These are phyloP conservation scores for Sparassis latifolia DNA, from an alignment of 1,284 basidiomycete genomes.

Conservation along the genomic window DNA sequence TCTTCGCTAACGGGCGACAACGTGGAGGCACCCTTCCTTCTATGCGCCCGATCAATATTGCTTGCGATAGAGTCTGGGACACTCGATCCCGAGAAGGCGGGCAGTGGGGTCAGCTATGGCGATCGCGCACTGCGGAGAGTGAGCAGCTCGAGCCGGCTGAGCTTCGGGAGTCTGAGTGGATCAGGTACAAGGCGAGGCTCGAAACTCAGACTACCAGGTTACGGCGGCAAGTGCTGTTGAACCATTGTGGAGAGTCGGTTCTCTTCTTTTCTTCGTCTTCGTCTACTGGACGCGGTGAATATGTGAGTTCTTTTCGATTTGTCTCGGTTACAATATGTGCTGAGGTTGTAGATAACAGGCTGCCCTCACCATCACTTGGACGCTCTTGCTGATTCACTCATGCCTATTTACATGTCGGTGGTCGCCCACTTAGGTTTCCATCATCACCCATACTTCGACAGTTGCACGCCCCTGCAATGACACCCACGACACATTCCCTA, in stretches of 20 bases:
- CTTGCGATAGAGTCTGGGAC: conserved; percentile 90
- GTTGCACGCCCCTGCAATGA: too few species aligned
- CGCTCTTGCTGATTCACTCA: too few species aligned
- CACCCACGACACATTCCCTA: too few species aligned
- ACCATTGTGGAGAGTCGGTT: not conserved
- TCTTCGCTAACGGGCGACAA: conserved; percentile 93
- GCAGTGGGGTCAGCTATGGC: conserved; percentile 93
- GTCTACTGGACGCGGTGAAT: not conserved
- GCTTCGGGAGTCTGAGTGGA: conserved; percentile 71
- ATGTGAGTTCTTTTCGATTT: not conserved
- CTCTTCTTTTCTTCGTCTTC: not conserved
- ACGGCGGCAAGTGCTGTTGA: conserved; percentile 35
- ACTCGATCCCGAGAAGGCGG: conserved; percentile 89
- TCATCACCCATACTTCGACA: too few species aligned
- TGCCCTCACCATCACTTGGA: too few species aligned
- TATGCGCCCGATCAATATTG: conserved; percentile 86
- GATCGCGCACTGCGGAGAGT: conserved; percentile 86
- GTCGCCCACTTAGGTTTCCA: too few species aligned
- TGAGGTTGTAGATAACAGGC: not conserved
- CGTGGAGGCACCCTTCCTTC: conserved; percentile 87
- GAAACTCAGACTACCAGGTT: conserved; percentile 54
- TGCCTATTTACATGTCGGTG: too few species aligned
- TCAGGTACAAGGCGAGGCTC: conserved; percentile 50
- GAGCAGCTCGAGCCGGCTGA: conserved; percentile 75
- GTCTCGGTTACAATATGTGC: not conserved